Percentiles rank a stretch among this genome's conserved stretches.
phyloP scores from a whole-genome alignment of 2,329 filamentous ascomycete genomes.

The Chaetomium olivaceum region DNA sequence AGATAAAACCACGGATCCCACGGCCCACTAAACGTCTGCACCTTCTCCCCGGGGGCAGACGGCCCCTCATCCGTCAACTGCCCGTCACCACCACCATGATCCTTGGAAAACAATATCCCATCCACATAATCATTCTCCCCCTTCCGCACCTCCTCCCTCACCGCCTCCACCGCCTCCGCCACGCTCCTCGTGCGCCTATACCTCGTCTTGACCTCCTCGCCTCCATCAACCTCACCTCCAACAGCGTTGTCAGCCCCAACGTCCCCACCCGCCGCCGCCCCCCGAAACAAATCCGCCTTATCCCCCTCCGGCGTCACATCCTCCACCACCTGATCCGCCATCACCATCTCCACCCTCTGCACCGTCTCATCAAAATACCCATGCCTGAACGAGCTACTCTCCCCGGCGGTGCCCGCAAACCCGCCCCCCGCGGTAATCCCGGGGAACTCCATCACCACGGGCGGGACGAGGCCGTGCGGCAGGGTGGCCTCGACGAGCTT shows the following conservation, averaged over 20 bases:
- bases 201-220: slow-evolving; percentile 60
- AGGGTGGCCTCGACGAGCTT: slow-evolving; percentile 65
- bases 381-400: slow-evolving; percentile 68
- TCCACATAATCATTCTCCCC: slow-evolving; percentile 68
- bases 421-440: slow-evolving; percentile 74
- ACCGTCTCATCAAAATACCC: slow-evolving; percentile 71
- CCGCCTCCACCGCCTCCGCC: slow-evolving; percentile 48
- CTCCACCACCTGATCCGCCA: slow-evolving; percentile 62
- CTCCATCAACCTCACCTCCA: slow-evolving; percentile 64
- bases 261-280: slow-evolving; percentile 67
- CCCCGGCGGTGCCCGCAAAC: slow-evolving; percentile 69
- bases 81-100: slow-evolving; percentile 66
- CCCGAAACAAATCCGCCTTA: slow-evolving; percentile 57
- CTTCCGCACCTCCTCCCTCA: slow-evolving; percentile 50
- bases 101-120: slow-evolving; percentile 65
- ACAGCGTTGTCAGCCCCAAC: slow-evolving; percentile 64
- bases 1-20: slow-evolving; percentile 77
- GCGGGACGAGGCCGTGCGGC: slow-evolving; percentile 65
- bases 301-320: slow-evolving; percentile 43
- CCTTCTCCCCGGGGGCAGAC: slow-evolving; percentile 34
- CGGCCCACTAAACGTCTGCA: slow-evolving; percentile 58
- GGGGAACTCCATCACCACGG: slow-evolving; percentile 75
- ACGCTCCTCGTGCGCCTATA: slow-evolving; percentile 58
- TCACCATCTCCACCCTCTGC: slow-evolving; percentile 65
- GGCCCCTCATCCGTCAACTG: slow-evolving; percentile 56